phyloP scores from a whole-genome alignment of 352 stramenopile genomes.

The Phytopythium oedochilum region DNA sequence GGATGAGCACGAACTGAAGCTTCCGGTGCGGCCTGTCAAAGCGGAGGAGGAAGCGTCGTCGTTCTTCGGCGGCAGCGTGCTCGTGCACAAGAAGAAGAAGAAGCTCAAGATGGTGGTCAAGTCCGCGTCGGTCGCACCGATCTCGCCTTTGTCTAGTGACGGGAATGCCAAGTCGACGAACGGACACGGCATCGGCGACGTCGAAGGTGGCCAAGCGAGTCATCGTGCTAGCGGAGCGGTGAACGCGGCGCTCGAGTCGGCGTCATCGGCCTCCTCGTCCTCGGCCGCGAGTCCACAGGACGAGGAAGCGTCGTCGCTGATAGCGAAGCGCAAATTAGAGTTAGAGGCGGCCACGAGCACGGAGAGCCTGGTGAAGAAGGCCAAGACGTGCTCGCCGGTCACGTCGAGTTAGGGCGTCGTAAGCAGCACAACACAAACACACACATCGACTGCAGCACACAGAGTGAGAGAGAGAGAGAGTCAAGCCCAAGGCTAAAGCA shows the following conservation, averaged over 20 bases:
- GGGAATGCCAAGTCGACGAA: neutral
- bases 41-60: slow-evolving; percentile 41
- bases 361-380: slow-evolving; percentile 67
- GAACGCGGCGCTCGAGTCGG: neutral
- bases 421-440: slow-evolving; percentile 6
- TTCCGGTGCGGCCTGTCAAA: slow-evolving; percentile 50
- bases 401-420: slow-evolving; percentile 47
- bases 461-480: too few species aligned
- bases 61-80: slow-evolving; percentile 43
- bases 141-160: neutral
- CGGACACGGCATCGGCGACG: neutral
- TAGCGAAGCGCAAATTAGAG: slow-evolving; percentile 61
- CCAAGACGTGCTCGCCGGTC: slow-evolving; percentile 65
- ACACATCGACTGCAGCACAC: slow-evolving; percentile 1
- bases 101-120: slow-evolving; percentile 79
- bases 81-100: slow-evolving; percentile 32
- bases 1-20: slow-evolving; percentile 45
- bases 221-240: neutral
- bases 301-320: slow-evolving; percentile 15
- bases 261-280: neutral
- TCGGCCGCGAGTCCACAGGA: slow-evolving; percentile 5
- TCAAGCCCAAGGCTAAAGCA: slow-evolving; percentile 16
- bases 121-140: slow-evolving; percentile 53
- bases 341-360: slow-evolving; percentile 41
- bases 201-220: neutral